Evolutionary conservation across 2,329 filamentous ascomycete species (phyloP), one percentile per base, ranked within the genome.

Genomic region (Aspergillus clavatus): DNA sequence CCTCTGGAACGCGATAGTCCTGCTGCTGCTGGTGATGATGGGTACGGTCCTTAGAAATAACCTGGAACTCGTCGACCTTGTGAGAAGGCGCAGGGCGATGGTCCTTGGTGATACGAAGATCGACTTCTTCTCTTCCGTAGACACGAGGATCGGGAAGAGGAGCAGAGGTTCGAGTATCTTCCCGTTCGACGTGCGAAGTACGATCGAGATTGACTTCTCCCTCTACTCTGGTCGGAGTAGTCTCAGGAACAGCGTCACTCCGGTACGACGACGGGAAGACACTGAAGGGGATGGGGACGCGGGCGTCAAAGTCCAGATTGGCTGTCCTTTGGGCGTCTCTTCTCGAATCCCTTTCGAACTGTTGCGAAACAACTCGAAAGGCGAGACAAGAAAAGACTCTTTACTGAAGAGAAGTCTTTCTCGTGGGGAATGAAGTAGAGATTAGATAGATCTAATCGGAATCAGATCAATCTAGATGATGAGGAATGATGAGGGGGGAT

Each of bases 271-370:
- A 95, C 80, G 91, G 91, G 84, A 97, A 96, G 86, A 96, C 87
- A 87, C 89, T 96, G 84, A 96, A 95, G 78, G 91, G 91, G 77
- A 97, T 93, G 81, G 91, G 89, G 77, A 96, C 87, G 77, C 89
- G 87, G 78, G 90, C 89, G 87, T 95, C 90, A 93, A 95, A 96
- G 88, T 96, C 90, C 90, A 96, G 90, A 80, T 89, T 96, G 88
- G 78, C 88, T 86, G 86, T 83, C 84, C 86, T 83, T 76, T 71
- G 72, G 73, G 75, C 76, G 82, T 76, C 81, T 79, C 78, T 82
- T 84, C 84, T 87, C 81, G 80, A 82, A 82, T 68, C 64, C 64
- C 68, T 71, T 69, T 68, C 68, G 68, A 71, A 71, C 61, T 69
- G 67, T 66, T 64, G 54, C 47, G 51, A 52, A 69, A 69, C 66